These are phyloP conservation scores for Catenaria anguillulae DNA, from an alignment of 371 early-diverging fungal species.

Conservation along the genomic window DNA sequence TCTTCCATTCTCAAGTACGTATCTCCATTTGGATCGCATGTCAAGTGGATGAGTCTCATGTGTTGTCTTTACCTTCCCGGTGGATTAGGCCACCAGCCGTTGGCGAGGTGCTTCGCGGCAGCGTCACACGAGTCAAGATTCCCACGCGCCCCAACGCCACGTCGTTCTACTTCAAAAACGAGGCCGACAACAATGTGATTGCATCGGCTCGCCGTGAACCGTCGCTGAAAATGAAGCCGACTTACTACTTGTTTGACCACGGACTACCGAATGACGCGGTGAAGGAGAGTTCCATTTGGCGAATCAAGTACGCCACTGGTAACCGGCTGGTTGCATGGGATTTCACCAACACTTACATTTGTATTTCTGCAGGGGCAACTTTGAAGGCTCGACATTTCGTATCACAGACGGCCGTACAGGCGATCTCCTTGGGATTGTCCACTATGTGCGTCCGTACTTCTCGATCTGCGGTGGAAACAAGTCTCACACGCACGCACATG, in stretches of 20 bases:
- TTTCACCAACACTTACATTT: too few relatives aligned
- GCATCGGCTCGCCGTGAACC: background rate
- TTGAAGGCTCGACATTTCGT: background rate
- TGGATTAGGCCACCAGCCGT: background rate
- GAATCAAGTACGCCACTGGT: constrained; percentile 2
- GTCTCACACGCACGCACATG: too few relatives aligned
- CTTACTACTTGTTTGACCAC: background rate
- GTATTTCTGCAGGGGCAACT: background rate
- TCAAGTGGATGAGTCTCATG: background rate
- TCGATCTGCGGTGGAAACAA: too few relatives aligned
- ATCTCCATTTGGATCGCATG: background rate
- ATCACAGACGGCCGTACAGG: background rate
- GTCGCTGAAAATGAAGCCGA: background rate
- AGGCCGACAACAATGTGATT: background rate
- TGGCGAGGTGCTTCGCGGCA: background rate
- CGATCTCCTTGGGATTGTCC: background rate
- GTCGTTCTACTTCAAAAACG: background rate
- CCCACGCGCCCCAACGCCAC: background rate
- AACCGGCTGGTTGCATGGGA: too few relatives aligned
- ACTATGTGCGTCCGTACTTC: constrained; percentile 7
- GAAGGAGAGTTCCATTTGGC: background rate
- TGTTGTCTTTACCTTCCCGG: background rate
- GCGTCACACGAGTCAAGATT: background rate
- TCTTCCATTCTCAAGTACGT: background rate
- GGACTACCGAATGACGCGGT: background rate